Evolutionary conservation across 352 stramenopile genomes (phyloP).

Genomic region (Phytopythium ostracodes): DNA sequence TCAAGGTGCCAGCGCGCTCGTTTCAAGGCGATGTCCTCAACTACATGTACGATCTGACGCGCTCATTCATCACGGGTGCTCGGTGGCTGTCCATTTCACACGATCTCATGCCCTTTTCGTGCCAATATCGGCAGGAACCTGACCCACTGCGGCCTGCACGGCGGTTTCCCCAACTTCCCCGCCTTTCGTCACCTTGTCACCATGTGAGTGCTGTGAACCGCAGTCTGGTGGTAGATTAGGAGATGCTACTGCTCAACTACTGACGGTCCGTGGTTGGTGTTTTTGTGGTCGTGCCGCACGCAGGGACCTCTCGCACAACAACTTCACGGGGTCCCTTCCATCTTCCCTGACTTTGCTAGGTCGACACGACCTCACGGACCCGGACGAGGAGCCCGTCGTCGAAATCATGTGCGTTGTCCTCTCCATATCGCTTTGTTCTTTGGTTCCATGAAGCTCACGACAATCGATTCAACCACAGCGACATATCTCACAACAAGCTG

Average conservation of each 20-base stretch:
- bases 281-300: background rate
- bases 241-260: background rate
- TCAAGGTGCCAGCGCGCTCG: constrained; percentile 27
- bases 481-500: constrained; percentile 49
- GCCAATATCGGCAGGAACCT: background rate
- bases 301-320: constrained; percentile 59
- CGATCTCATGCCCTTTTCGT: background rate
- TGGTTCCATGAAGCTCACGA: background rate
- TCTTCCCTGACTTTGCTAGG: constrained; percentile 32
- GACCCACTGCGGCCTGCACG: background rate
- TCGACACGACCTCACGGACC: constrained; percentile 43
- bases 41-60: constrained; percentile 30
- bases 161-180: background rate
- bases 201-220: background rate
- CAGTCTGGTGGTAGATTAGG: constrained; percentile 38
- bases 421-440: background rate
- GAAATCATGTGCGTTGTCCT: constrained; percentile 33
- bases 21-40: constrained; percentile 46
- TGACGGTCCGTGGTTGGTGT: too few species aligned
- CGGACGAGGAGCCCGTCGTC: constrained; percentile 40
- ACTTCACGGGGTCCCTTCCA: constrained; percentile 36
- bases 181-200: constrained; percentile 7
- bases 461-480: constrained; percentile 14
- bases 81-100: too few species aligned
- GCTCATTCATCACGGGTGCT: too few species aligned